phyloP scores from a whole-genome alignment of 768 basidiomycete species.

The Lentinula guzmanii region DNA sequence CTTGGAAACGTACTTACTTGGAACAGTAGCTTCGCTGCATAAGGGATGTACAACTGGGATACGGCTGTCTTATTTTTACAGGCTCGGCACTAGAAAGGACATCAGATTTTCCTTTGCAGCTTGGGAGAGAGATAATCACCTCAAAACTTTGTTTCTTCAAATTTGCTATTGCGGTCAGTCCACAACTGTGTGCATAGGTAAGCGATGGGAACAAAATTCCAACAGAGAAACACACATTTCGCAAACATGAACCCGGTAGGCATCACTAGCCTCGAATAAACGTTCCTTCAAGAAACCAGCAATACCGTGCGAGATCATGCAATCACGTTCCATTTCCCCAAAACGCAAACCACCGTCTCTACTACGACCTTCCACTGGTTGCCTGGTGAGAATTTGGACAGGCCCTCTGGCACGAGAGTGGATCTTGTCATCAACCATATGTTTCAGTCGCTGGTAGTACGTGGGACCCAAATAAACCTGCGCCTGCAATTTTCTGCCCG shows the following conservation, averaged over 20 bases:
- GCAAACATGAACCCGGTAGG: constrained; percentile 92
- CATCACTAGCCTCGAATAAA: constrained; percentile 88
- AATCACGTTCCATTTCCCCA: constrained; percentile 99
- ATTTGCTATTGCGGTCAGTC: constrained; percentile 95
- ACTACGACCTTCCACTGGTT: constrained; percentile 98
- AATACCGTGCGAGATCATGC: constrained; percentile 99
- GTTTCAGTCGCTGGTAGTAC: constrained; percentile 97
- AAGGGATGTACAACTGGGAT: constrained; percentile 89
- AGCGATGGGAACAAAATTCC: constrained; percentile 7
- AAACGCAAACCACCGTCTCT: constrained; percentile 98
- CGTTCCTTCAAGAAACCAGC: constrained; percentile 98
- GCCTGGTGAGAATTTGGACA: constrained; percentile 94
- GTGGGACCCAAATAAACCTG: constrained; percentile 98
- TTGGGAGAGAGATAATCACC: constrained; percentile 23
- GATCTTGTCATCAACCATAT: constrained; percentile 99
- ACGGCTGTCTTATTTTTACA: constrained; percentile 97
- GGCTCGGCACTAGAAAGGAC: constrained; percentile 63
- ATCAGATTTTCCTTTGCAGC: not conserved
- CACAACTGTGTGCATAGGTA: constrained; percentile 53
- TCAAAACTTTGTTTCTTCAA: constrained; percentile 99
- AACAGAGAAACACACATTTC: constrained; percentile 66
- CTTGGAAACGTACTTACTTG: constrained; percentile 45
- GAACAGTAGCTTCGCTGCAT: constrained; percentile 95
- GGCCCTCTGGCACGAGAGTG: constrained; percentile 97
- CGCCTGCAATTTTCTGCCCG: constrained; percentile 95